phyloP scores from a whole-genome alignment of 2,329 filamentous ascomycete species.

The Beauveria sp. region DNA sequence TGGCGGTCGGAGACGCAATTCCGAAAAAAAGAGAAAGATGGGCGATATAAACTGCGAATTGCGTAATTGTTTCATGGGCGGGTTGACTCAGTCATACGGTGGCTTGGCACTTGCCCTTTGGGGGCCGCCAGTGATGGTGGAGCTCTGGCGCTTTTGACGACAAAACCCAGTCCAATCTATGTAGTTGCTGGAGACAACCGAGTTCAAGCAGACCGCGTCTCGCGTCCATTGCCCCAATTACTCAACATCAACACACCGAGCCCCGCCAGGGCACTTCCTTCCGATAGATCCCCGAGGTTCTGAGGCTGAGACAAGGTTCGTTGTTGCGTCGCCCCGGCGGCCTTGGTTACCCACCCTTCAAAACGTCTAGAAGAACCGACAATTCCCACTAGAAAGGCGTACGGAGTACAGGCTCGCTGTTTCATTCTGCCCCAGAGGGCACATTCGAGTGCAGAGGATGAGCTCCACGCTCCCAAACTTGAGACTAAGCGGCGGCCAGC shows the following conservation, averaged over 20 bases:
- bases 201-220: not conserved
- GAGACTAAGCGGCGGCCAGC: not conserved
- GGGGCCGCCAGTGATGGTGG: not conserved
- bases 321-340: not conserved
- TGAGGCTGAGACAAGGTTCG: slow-evolving; percentile 4
- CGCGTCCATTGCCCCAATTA: not conserved
- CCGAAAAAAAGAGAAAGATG: not conserved
- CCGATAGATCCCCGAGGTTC: not conserved
- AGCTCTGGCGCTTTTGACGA: not conserved
- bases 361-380: not conserved
- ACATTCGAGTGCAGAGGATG: not conserved
- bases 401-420: too few species aligned
- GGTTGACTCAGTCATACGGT: not conserved
- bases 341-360: not conserved
- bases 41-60: not conserved
- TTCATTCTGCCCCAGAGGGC: too few species aligned
- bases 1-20: not conserved
- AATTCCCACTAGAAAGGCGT: too few species aligned
- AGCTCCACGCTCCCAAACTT: not conserved
- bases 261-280: too few species aligned
- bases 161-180: not conserved
- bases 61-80: not conserved
- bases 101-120: not conserved
- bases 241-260: too few species aligned
- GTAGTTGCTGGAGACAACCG: not conserved